Conservation (phyloP, 768 basidiomycete species). For the Hydnum rufescens region DNA sequence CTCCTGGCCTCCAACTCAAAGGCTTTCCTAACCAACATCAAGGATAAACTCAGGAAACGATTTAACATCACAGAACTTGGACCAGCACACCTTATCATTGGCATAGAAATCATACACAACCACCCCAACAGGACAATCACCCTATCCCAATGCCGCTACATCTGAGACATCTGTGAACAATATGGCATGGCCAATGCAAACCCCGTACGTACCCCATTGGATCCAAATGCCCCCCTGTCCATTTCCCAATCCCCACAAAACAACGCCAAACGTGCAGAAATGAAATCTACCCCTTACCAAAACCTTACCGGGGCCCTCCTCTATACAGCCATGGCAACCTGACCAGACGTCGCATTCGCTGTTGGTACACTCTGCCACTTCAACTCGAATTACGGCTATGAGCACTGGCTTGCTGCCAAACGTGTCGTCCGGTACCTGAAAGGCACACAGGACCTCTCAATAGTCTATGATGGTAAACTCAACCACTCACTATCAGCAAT, state of each 20-base stretch:
- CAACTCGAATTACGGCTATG: too few species aligned
- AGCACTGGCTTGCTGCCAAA: too few species aligned
- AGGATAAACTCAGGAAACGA: slow-evolving; percentile 10
- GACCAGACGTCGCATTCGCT: slow-evolving; percentile 12
- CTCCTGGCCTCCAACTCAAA: not conserved
- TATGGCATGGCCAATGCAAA: not conserved
- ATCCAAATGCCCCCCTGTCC: slow-evolving; percentile 12
- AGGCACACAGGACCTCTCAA: too few species aligned
- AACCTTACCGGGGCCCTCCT: too few species aligned
- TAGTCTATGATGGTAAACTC: slow-evolving; percentile 2
- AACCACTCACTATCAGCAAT: too few species aligned
- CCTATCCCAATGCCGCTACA: not conserved
- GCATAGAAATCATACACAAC: slow-evolving; percentile 2
- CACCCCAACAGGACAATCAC: not conserved
- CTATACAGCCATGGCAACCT: slow-evolving; percentile 10
- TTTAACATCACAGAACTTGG: slow-evolving; percentile 15
- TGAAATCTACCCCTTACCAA: too few species aligned
- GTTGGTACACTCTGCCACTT: too few species aligned
- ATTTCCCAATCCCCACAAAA: slow-evolving; percentile 8
- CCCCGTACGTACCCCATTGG: slow-evolving; percentile 2
- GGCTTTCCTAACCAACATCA: slow-evolving; percentile 6
- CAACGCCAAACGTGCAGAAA: too few species aligned
- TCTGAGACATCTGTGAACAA: not conserved
- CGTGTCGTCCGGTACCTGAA: too few species aligned
- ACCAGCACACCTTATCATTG: slow-evolving; percentile 2